Base-by-base conservation (phyloP, 2,329 filamentous ascomycete species). In the Sordariomycetes sp. region DNA sequence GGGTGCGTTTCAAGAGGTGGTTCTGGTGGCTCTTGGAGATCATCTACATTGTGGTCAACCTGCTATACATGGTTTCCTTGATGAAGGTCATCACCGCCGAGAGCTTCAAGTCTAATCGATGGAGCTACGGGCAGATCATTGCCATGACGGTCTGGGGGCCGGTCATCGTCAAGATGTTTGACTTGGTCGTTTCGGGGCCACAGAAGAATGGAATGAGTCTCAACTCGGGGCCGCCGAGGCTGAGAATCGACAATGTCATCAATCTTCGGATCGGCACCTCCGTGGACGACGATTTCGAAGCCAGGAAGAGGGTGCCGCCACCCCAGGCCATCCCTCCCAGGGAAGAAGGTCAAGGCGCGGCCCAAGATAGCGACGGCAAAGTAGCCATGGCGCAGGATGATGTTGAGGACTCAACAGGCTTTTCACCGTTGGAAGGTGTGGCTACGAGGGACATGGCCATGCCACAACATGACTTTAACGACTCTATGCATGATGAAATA, bases 161-260 rank as follows among this genome's bases (percentile, higher is more conserved):
- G 8, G 54, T 60, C 38, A 58, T 60, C 35, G 55, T 60, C 27
- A 59, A 60, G 34, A 35, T 59, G n/a, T 54, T 60, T 37, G 53
- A 58, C 24, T 46, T 60, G 4, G 45, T 57, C 10, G 35, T 59
- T n/a, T 57, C 57, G 33, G 57, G 57, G 4, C 57, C 57, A 11
- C 57, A 53, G 8, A 57, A 57, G 41, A 60, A 60, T 21, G 55
- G 55, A 16, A 45, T 48, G 26, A 45, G 43, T 15, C 46, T 58
- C 14, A 57, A 57, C 27, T 57, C 57, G 2, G 57, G 57, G 1
- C 57, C 57, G 12, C 57, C 57, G 3, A 53, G 57, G 11, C 42
- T 60, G 11, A 52, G 57, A 5, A 59, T 60, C 35, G 57, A 60
- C 45, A 59, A 60, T 33, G 44, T 59, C 27, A 57, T 60, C 42